Evolutionary conservation across 495 filamentous ascomycete species (phyloP).

Genomic region (Ramalina peruviana): DNA sequence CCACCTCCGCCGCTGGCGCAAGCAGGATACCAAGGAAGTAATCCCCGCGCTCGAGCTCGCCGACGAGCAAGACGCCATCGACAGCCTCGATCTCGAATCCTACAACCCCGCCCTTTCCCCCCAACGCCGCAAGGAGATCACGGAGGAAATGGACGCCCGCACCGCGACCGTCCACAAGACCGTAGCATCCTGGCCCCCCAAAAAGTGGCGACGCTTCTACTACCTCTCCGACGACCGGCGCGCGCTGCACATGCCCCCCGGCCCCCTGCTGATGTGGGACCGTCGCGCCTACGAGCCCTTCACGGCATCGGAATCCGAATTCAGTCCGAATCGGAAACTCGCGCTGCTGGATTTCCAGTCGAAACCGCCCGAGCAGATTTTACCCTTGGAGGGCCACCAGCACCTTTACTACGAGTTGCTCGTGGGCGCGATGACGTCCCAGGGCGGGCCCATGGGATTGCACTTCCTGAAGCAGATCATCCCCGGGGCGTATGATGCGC

Average conservation of each 20-base stretch:
- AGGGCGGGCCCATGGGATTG: background rate
- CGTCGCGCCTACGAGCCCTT: constrained; percentile 46
- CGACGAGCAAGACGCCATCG: constrained; percentile 17
- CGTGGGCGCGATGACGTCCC: constrained; percentile 7
- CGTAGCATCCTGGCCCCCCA: constrained; percentile 13
- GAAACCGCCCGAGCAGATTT: constrained; percentile 20
- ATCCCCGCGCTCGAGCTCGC: constrained; percentile 17
- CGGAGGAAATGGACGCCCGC: constrained; percentile 1
- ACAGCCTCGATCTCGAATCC: constrained; percentile 18
- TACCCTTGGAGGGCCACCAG: constrained; percentile 14
- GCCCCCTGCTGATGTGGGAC: constrained; percentile 45
- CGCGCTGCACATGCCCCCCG: constrained; percentile 25
- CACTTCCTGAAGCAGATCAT: constrained; percentile 15
- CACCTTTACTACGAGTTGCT: constrained; percentile 7
- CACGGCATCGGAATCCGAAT: constrained; percentile 34
- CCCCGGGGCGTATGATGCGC: constrained; percentile 20
- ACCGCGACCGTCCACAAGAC: constrained; percentile 2
- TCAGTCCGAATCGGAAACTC: constrained; percentile 33
- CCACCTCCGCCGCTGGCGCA: constrained; percentile 12
- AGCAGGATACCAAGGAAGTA: constrained; percentile 19
- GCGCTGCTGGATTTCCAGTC: constrained; percentile 28
- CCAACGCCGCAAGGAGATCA: constrained; percentile 15
- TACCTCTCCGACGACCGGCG: constrained; percentile 33
- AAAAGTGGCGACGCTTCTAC: constrained; percentile 9
- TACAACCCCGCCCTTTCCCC: constrained; percentile 22